phyloP scores from a whole-genome alignment of 2,329 filamentous ascomycete species.

The Aspergillus eucalypticola region DNA sequence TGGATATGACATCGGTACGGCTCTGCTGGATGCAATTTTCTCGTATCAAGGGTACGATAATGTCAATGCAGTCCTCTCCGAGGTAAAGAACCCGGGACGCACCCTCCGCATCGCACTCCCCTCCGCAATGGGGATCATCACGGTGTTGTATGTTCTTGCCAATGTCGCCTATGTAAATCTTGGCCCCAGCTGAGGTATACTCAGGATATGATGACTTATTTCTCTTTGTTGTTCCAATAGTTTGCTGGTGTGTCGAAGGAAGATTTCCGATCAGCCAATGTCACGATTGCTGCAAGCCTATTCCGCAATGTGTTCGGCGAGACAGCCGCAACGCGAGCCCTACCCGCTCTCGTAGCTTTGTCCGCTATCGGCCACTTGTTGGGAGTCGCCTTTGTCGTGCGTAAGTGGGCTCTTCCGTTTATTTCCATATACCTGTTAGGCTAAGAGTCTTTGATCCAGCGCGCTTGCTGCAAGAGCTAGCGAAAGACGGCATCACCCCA shows the following conservation, averaged over 20 bases:
- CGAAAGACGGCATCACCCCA: slow-evolving; percentile 27
- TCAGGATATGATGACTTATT: background rate
- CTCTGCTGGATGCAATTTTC: slow-evolving; percentile 35
- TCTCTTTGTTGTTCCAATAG: background rate
- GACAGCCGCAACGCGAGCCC: slow-evolving; percentile 21
- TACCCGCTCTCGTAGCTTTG: slow-evolving; percentile 24
- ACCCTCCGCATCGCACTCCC: slow-evolving; percentile 57
- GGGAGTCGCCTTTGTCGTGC: slow-evolving; percentile 24
- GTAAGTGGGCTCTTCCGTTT: slow-evolving; percentile 6
- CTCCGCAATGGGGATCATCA: slow-evolving; percentile 52
- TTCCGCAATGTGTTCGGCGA: slow-evolving; percentile 48
- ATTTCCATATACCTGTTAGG: background rate
- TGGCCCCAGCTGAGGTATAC: background rate
- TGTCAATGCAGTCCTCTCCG: slow-evolving; percentile 44
- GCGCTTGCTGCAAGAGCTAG: slow-evolving; percentile 26
- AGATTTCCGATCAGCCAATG: slow-evolving; percentile 52
- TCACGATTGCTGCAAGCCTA: slow-evolving; percentile 55
- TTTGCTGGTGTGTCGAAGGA: slow-evolving; percentile 56
- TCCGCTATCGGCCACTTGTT: slow-evolving; percentile 28
- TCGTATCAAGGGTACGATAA: slow-evolving; percentile 50
- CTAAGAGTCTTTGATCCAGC: slow-evolving; percentile 5
- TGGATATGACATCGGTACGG: slow-evolving; percentile 26
- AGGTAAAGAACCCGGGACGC: slow-evolving; percentile 55
- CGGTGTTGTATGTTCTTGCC: slow-evolving; percentile 54
- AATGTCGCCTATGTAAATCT: slow-evolving; percentile 52